phyloP scores from a whole-genome alignment of 2,329 filamentous ascomycete species.

The Lasiodiplodia gonubiensis region DNA sequence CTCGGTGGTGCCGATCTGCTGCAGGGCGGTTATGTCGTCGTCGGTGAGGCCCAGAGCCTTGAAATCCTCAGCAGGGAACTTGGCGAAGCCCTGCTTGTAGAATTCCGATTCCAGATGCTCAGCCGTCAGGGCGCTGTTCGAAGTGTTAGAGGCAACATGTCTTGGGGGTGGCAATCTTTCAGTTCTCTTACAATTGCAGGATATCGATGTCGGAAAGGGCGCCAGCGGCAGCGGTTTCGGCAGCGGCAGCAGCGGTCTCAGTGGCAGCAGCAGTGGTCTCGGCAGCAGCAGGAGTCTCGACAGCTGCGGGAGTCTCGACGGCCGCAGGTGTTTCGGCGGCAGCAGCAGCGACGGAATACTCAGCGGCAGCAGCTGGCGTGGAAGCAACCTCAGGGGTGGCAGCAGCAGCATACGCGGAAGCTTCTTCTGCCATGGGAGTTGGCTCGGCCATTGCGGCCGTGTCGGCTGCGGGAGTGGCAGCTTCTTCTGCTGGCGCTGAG shows the following conservation, averaged over 20 bases:
- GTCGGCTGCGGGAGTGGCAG: not conserved
- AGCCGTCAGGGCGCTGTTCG: constrained; percentile 68
- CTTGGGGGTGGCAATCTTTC: constrained; percentile 35
- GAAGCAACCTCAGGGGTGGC: not conserved
- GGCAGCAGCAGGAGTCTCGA: constrained; percentile 4
- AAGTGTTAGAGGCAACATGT: constrained; percentile 39
- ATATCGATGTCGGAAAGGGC: constrained; percentile 58
- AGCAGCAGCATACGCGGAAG: not conserved
- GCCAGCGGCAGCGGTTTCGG: constrained; percentile 29
- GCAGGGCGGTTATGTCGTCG: constrained; percentile 64
- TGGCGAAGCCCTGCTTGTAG: constrained; percentile 72
- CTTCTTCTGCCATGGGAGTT: constrained; percentile 31
- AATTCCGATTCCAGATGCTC: constrained; percentile 77
- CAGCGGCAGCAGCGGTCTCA: constrained; percentile 15
- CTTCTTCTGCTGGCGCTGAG: constrained; percentile 7
- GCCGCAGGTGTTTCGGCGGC: not conserved
- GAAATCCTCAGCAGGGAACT: constrained; percentile 71
- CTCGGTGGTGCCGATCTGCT: constrained; percentile 68
- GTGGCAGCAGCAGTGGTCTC: constrained; percentile 32
- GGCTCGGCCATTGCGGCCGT: not conserved
- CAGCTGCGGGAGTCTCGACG: not conserved
- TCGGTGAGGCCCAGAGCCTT: constrained; percentile 63
- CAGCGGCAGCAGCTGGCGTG: constrained; percentile 19
- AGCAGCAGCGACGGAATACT: constrained; percentile 3
- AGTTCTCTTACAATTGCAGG: constrained; percentile 57